Evolutionary conservation across 1,284 basidiomycete genomes (phyloP).

Genomic region (Prillingera fragicola): DNA sequence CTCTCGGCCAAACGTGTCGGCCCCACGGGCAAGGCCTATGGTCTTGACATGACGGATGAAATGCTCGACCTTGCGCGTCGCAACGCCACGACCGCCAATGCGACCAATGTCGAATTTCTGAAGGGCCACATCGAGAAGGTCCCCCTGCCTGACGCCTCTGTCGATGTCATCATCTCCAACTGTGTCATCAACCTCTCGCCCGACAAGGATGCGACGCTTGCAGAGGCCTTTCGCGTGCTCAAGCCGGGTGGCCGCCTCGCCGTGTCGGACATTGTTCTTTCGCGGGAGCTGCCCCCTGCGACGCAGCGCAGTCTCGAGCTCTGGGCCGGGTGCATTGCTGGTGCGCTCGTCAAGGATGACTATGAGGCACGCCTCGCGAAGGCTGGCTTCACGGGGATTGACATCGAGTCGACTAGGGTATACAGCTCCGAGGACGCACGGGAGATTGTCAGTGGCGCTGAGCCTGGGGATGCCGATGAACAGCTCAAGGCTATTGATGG

Average conservation of each 20-base stretch:
- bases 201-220: constrained; percentile 53
- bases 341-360: constrained; percentile 14
- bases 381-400: constrained; percentile 11
- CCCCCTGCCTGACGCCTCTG: constrained; percentile 51
- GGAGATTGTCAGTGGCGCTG: constrained; percentile 10
- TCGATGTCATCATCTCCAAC: constrained; percentile 57
- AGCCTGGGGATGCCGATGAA: constrained; percentile 3
- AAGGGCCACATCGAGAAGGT: constrained; percentile 49
- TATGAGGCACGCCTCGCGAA: constrained; percentile 10
- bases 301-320: constrained; percentile 12
- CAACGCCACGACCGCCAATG: constrained; percentile 49
- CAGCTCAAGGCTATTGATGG: constrained; percentile 12
- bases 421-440: constrained; percentile 15
- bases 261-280: constrained; percentile 51
- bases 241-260: constrained; percentile 95
- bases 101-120: constrained; percentile 52
- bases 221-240: constrained; percentile 89
- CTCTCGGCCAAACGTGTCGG: constrained; percentile 54
- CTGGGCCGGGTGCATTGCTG: constrained; percentile 20
- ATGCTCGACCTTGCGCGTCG: constrained; percentile 31
- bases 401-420: constrained; percentile 14
- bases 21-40: constrained; percentile 52
- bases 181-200: constrained; percentile 56
- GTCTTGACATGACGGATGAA: constrained; percentile 52
- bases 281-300: constrained; percentile 6